Evolutionary conservation across 83 land plant species (phyloP).

Genomic region (Isoetes engelmannii): DNA sequence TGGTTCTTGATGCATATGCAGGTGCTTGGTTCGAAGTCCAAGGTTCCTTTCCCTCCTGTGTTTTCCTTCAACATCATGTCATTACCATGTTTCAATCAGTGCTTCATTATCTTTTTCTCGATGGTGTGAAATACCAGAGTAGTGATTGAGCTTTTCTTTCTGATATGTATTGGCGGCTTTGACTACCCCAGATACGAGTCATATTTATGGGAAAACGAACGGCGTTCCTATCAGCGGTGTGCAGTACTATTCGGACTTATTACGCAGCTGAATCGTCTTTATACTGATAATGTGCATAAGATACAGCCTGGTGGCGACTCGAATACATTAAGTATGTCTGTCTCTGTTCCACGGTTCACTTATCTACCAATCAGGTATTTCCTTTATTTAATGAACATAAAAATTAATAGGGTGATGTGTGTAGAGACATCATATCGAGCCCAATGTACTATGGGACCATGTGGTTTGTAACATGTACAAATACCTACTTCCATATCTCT

Average conservation of each 20-base stretch:
- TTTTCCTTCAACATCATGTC: too few species aligned
- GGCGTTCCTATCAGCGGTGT: constrained; percentile 72
- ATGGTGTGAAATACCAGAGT: neutral
- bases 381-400: neutral
- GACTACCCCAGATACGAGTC: constrained; percentile 63
- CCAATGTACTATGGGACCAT: too few species aligned
- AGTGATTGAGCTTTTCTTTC: neutral
- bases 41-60: too few species aligned
- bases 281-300: constrained; percentile 63
- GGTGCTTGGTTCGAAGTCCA: too few species aligned
- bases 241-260: constrained; percentile 91
- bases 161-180: constrained; percentile 9
- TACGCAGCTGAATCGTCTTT: constrained; percentile 81
- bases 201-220: constrained; percentile 95
- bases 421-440: too few species aligned
- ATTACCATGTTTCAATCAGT: too few species aligned
- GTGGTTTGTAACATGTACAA: too few species aligned
- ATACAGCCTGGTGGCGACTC: constrained; percentile 53
- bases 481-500: too few species aligned
- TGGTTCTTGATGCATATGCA: too few species aligned
- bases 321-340: constrained; percentile 58
- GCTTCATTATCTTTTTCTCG: too few species aligned
- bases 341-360: constrained; percentile 78
- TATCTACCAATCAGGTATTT: constrained; percentile 94
- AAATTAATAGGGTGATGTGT: too few species aligned